These are phyloP conservation scores for Forsythia suspensa DNA, from an alignment of 257 asterid genomes.

Conservation along the genomic window DNA sequence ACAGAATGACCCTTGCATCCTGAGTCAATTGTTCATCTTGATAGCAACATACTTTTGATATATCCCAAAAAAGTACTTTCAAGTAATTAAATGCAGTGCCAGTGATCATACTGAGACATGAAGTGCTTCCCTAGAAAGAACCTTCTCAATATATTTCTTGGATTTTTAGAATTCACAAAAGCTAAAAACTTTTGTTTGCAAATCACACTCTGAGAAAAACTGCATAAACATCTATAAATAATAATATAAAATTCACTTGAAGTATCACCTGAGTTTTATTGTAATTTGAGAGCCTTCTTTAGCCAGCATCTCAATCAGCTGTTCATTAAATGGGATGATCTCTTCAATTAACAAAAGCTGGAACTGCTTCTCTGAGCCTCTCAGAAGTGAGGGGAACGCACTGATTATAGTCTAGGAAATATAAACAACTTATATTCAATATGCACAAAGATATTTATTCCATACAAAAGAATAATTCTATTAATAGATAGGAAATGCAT, in stretches of 20 bases:
- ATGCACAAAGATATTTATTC: background rate
- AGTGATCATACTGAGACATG: background rate
- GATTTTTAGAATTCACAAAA: background rate
- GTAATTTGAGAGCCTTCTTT: conserved; percentile 55
- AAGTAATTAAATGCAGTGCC: background rate
- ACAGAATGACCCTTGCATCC: background rate
- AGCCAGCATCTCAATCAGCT: conserved; percentile 65
- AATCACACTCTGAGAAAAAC: conserved; percentile 11
- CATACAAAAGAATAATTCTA: background rate
- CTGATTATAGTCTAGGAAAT: conserved; percentile 61
- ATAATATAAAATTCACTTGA: conserved; percentile 21
- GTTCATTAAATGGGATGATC: conserved; percentile 63
- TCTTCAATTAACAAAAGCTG: conserved; percentile 46
- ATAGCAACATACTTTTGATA: background rate
- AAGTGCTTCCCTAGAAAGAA: background rate
- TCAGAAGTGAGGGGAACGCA: conserved; percentile 71
- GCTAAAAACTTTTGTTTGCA: conserved; percentile 11
- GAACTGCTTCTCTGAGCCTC: conserved; percentile 66
- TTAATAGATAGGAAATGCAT: conserved; percentile 6
- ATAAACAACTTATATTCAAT: background rate
- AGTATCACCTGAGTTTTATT: conserved; percentile 60
- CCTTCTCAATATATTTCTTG: background rate
- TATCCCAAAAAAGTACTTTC: background rate
- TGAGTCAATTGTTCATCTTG: background rate
- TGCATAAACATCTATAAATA: background rate